A percentile compares a stretch with the other conserved stretches of the same genome.
Conservation (phyloP, 371 early-diverging fungal genomes). For the Capniomyces stellatus region DNA sequence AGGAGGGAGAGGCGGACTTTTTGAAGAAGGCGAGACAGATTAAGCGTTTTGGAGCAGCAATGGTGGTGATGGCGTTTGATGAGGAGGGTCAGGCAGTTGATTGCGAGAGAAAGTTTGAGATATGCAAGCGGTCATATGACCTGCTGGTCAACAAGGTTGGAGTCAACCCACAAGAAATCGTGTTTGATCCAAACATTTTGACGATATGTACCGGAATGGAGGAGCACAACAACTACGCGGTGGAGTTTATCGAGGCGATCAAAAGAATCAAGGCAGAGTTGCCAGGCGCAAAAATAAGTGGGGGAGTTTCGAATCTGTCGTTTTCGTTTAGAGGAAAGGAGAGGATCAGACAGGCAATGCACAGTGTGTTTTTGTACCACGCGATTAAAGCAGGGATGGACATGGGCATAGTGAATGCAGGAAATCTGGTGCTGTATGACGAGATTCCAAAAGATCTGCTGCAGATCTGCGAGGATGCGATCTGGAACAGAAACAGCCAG, state of each 20-base stretch:
- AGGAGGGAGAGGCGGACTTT: constrained; percentile 86
- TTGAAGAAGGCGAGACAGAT: constrained; percentile 69
- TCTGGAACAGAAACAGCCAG: constrained; percentile 76
- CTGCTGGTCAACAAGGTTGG: constrained; percentile 68
- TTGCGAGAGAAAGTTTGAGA: constrained; percentile 61
- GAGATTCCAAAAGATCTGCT: constrained; percentile 83
- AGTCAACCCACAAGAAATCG: constrained; percentile 78
- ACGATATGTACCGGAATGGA: constrained; percentile 91
- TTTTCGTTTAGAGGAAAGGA: constrained; percentile 92
- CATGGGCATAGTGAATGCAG: constrained; percentile 94
- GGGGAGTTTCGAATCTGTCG: constrained; percentile 86
- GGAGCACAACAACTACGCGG: constrained; percentile 88
- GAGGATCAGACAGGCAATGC: constrained; percentile 80
- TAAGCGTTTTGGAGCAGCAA: constrained; percentile 83
- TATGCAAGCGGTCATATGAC: constrained; percentile 77
- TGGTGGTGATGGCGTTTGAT: constrained; percentile 93
- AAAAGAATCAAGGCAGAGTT: constrained; percentile 51
- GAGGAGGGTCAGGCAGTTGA: constrained; percentile 82
- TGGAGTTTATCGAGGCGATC: constrained; percentile 74
- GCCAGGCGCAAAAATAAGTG: constrained; percentile 77
- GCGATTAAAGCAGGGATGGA: constrained; percentile 82
- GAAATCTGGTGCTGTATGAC: constrained; percentile 81
- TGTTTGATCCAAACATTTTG: constrained; percentile 89
- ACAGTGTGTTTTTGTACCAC: constrained; percentile 83
- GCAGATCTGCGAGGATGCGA: constrained; percentile 73